Percentiles rank a stretch among this genome's conserved stretches.
phyloP scores from a whole-genome alignment of 495 filamentous ascomycete genomes.

The Neurospora cerealis region DNA sequence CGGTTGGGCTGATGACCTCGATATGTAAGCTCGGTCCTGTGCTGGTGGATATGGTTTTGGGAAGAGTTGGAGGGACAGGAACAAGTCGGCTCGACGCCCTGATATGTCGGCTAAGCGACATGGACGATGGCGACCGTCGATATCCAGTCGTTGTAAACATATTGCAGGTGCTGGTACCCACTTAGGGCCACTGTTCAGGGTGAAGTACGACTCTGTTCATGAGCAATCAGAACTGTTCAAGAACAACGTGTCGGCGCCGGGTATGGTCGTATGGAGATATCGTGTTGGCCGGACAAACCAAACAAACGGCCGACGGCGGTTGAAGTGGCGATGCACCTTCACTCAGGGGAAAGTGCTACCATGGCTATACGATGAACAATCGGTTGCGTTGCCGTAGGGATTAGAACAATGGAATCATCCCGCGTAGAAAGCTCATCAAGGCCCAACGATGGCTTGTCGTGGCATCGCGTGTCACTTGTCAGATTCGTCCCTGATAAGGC shows the following conservation, averaged over 20 bases:
- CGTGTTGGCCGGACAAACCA: neutral
- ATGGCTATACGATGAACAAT: neutral
- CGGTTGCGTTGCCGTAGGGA: neutral
- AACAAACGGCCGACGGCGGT: neutral
- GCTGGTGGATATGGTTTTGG: neutral
- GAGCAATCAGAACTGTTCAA: neutral
- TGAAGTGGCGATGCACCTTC: neutral
- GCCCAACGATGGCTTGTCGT: neutral
- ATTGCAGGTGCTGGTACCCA: neutral
- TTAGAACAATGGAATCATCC: neutral
- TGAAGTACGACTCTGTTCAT: neutral
- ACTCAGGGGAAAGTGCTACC: neutral
- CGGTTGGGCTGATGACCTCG: neutral
- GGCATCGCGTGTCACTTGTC: neutral
- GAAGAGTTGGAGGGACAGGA: neutral
- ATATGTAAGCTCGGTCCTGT: neutral
- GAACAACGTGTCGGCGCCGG: neutral
- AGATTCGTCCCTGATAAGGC: neutral
- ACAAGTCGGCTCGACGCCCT: neutral
- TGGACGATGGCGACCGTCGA: neutral
- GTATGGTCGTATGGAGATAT: neutral
- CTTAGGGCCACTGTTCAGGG: neutral
- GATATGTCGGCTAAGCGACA: neutral
- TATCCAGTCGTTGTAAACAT: neutral
- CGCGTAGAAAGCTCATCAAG: neutral